These are phyloP conservation scores for Hemileccinum impolitum DNA, from an alignment of 768 basidiomycete species.

Conservation along the genomic window DNA sequence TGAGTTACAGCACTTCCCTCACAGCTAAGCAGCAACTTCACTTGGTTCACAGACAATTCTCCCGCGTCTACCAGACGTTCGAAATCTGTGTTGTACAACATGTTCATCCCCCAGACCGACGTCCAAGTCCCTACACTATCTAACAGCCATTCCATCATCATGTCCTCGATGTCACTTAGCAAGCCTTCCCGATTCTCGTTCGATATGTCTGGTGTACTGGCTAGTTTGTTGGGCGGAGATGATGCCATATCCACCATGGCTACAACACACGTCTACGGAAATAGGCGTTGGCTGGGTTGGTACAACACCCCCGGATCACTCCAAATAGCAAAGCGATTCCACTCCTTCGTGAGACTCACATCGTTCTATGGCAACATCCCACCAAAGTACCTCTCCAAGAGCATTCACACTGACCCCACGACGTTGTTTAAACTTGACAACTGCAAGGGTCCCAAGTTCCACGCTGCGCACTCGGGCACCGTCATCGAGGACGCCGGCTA, in stretches of 20 bases:
- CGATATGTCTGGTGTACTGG: slow-evolving; percentile 20
- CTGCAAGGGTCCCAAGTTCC: slow-evolving; percentile 56
- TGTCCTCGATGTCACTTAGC: not conserved
- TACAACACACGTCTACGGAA: slow-evolving; percentile 25
- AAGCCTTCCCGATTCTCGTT: slow-evolving; percentile 12
- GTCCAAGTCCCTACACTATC: too few relatives aligned
- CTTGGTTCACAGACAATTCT: too few relatives aligned
- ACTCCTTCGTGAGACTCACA: slow-evolving; percentile 12
- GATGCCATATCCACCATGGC: slow-evolving; percentile 32
- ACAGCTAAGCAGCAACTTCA: too few relatives aligned
- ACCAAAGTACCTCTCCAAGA: not conserved
- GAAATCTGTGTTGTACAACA: too few relatives aligned
- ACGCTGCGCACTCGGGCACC: slow-evolving; percentile 65
- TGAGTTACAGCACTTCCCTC: too few relatives aligned
- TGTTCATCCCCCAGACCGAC: not conserved
- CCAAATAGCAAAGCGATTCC: slow-evolving; percentile 21
- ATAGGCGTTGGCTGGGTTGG: slow-evolving; percentile 31
- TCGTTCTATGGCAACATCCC: not conserved
- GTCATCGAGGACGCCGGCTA: slow-evolving; percentile 42
- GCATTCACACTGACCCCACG: slow-evolving; percentile 14
- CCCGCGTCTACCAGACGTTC: too few relatives aligned
- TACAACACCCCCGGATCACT: slow-evolving; percentile 35
- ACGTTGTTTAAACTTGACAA: slow-evolving; percentile 15
- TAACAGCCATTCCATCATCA: not conserved
- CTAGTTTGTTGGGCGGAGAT: slow-evolving; percentile 26